These are phyloP conservation scores for Vigna nakashimae DNA, from an alignment of 306 rosid species.

Conservation along the genomic window DNA sequence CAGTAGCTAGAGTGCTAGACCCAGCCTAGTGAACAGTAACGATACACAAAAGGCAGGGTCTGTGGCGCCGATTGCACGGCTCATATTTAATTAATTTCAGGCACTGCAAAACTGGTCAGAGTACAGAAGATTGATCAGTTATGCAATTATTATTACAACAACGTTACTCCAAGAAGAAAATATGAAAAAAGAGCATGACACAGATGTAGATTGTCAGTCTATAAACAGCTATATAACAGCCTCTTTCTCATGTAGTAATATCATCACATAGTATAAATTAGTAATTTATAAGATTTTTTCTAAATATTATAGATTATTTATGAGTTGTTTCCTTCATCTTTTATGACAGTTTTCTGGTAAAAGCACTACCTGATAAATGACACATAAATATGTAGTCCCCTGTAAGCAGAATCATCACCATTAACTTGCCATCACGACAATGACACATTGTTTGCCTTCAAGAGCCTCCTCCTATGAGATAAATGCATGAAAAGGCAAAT, in stretches of 20 bases:
- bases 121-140: constrained; percentile 23
- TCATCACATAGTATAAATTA: neutral
- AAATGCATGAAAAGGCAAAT: neutral
- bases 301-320: neutral
- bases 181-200: neutral
- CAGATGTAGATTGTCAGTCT: constrained; percentile 11
- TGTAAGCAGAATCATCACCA: neutral
- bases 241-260: neutral
- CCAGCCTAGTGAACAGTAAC: constrained; percentile 31
- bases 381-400: neutral
- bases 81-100: constrained; percentile 33
- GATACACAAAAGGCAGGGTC: constrained; percentile 43
- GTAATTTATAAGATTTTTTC: neutral
- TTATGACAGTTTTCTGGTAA: neutral
- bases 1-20: constrained; percentile 41
- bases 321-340: constrained; percentile 2
- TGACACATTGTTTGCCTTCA: neutral
- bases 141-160: constrained; percentile 12
- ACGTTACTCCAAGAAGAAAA: constrained; percentile 29
- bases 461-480: neutral
- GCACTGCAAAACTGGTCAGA: constrained; percentile 40
- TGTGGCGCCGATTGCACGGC: constrained; percentile 45
- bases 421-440: neutral
- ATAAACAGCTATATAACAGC: neutral
- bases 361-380: neutral